Evolutionary conservation across 2,329 filamentous ascomycete species (phyloP).

Genomic region (Fusarium sp.): DNA sequence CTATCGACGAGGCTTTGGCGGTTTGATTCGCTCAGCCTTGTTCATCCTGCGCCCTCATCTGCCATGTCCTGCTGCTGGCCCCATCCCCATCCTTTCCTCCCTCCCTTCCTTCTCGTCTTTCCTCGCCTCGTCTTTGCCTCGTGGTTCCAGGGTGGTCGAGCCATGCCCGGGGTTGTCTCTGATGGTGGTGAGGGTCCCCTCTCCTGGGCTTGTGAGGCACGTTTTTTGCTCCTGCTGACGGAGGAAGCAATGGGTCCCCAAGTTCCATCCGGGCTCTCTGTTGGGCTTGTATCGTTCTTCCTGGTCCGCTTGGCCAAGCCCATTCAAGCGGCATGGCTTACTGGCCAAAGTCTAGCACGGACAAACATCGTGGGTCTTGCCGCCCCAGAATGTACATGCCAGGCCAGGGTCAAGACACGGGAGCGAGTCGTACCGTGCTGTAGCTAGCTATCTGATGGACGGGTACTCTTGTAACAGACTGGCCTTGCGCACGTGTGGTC

Average conservation of each 20-base stretch:
- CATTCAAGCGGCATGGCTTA: constrained; percentile 37
- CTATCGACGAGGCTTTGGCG: constrained; percentile 40
- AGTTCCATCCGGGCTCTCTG: constrained; percentile 26
- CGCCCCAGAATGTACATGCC: constrained; percentile 17
- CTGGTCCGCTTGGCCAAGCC: constrained; percentile 35
- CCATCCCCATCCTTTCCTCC: constrained; percentile 9
- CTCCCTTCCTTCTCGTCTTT: constrained; percentile 37
- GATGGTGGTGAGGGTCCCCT: constrained; percentile 33
- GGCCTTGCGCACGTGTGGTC: constrained; percentile 18
- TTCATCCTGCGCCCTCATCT: constrained; percentile 20
- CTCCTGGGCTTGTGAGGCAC: constrained; percentile 16
- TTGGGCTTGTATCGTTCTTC: constrained; percentile 32
- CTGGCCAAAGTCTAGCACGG: constrained; percentile 40
- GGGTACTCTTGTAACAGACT: constrained; percentile 18
- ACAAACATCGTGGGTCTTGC: constrained; percentile 35
- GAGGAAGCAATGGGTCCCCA: constrained; percentile 27
- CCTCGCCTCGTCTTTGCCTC: constrained; percentile 45
- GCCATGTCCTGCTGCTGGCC: constrained; percentile 16
- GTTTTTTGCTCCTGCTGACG: constrained; percentile 24
- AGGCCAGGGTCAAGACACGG: constrained; percentile 21
- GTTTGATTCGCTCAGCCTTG: constrained; percentile 49
- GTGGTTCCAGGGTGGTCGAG: constrained; percentile 45
- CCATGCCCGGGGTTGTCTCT: constrained; percentile 26
- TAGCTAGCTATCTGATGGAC: too few species aligned
- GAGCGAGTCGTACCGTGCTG: constrained; percentile 24